These are phyloP conservation scores for Paradendryphiella salina DNA, from an alignment of 2,329 filamentous ascomycete genomes.

Conservation along the genomic window DNA sequence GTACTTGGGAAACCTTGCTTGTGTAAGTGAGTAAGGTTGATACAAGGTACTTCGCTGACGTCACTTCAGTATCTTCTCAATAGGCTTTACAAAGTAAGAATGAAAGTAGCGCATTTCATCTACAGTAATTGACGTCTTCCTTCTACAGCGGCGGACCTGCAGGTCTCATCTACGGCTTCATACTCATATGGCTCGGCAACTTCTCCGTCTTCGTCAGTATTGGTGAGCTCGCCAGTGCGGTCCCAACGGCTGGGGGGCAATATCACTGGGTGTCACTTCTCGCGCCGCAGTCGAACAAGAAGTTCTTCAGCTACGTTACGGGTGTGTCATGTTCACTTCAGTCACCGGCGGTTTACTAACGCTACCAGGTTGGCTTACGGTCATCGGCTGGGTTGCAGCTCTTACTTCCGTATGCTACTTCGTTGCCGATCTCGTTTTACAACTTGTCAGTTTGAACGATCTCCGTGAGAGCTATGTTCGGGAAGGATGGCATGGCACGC, in stretches of 20 bases:
- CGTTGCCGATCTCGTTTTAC: conserved; percentile 40
- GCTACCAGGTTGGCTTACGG: conserved; percentile 49
- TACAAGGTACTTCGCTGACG: conserved; percentile 1
- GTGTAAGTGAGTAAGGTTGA: conserved; percentile 30
- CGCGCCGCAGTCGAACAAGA: conserved; percentile 48
- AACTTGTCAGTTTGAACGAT: conserved; percentile 47
- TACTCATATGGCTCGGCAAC: conserved; percentile 45
- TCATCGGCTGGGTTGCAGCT: conserved; percentile 51
- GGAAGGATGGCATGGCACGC: conserved; percentile 56
- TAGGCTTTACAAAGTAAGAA: conserved; percentile 44
- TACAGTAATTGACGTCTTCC: conserved; percentile 3
- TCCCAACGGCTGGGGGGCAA: conserved; percentile 47
- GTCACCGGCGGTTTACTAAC: conserved; percentile 11
- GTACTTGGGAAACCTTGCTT: conserved; percentile 46
- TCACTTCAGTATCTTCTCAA: conserved; percentile 35
- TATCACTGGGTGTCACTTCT: conserved; percentile 51
- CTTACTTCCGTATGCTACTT: conserved; percentile 45
- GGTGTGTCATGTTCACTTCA: conserved; percentile 20
- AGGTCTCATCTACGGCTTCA: conserved; percentile 45
- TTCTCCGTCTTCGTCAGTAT: conserved; percentile 45
- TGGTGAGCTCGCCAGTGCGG: conserved; percentile 45
- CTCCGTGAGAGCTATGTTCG: conserved; percentile 43
- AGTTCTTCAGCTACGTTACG: conserved; percentile 52
- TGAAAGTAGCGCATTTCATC: too few relatives aligned
- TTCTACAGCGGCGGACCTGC: conserved; percentile 41